Percentiles rank a stretch among this genome's conserved stretches.
phyloP scores from a whole-genome alignment of 1,284 basidiomycete genomes.

The Leccinum pallidistipes region DNA sequence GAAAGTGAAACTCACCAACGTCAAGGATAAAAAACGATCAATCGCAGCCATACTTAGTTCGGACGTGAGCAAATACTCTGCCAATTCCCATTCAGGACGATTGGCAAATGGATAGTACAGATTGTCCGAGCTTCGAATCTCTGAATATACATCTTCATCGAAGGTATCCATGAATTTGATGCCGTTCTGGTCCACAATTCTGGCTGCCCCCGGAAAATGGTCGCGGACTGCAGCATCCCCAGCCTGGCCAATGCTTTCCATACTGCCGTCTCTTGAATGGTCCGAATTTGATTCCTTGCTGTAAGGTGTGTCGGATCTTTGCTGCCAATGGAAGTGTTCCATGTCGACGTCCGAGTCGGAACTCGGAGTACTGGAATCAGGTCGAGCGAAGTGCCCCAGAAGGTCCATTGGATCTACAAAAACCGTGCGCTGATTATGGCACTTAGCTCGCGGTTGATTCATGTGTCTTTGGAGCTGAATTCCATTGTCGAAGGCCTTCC shows the following conservation, averaged over 20 bases:
- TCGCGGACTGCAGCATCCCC: not conserved
- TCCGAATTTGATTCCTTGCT: not conserved
- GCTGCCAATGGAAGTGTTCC: not conserved
- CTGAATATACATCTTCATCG: not conserved
- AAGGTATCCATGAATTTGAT: slow-evolving; percentile 1
- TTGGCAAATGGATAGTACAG: slow-evolving; percentile 1
- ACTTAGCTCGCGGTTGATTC: not conserved
- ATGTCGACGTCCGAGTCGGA: not conserved
- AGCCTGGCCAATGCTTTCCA: not conserved
- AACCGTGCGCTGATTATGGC: not conserved
- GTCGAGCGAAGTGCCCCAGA: not conserved
- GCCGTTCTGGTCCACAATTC: not conserved
- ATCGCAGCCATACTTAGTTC: slow-evolving; percentile 1
- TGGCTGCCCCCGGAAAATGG: slow-evolving; percentile 1
- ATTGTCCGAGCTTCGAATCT: not conserved
- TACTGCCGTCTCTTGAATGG: not conserved
- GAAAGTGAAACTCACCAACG: not conserved
- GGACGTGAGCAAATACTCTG: not conserved
- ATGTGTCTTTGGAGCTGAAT: not conserved
- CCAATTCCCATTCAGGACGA: slow-evolving; percentile 1
- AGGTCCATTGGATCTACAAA: not conserved
- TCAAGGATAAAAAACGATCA: not conserved
- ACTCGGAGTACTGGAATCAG: not conserved
- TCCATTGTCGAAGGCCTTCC: not conserved
- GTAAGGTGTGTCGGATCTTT: not conserved